Percentiles rank a stretch among this genome's conserved stretches.
phyloP scores from a whole-genome alignment of 1,139 yeast species.

The Schizosaccharomyces versatilis region DNA sequence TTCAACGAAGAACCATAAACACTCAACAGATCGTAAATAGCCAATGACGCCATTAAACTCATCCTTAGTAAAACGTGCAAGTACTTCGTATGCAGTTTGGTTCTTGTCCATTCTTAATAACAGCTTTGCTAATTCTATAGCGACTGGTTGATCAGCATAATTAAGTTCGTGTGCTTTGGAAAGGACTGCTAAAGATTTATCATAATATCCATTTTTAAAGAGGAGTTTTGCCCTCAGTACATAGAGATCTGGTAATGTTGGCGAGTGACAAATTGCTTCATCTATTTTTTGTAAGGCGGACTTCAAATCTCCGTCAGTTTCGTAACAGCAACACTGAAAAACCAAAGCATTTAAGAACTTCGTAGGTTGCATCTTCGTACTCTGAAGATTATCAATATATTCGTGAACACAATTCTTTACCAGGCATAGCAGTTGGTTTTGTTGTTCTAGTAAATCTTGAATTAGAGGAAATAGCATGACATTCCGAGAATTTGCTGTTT shows the following conservation, averaged over 20 bases:
- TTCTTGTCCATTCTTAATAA: neutral
- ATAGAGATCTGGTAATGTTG: neutral
- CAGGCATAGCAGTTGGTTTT: neutral
- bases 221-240: neutral
- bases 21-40: neutral
- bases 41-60: neutral
- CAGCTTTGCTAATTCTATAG: neutral
- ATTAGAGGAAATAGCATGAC: too few relatives aligned
- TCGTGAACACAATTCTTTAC: neutral
- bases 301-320: neutral
- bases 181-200: neutral
- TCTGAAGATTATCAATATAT: neutral
- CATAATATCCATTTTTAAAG: neutral
- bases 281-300: neutral
- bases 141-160: neutral
- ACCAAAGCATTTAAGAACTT: neutral
- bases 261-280: neutral
- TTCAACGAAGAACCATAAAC: neutral
- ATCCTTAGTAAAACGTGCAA: neutral
- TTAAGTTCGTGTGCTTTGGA: neutral
- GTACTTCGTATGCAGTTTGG: neutral
- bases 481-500: too few relatives aligned
- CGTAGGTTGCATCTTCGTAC: neutral
- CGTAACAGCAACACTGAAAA: neutral
- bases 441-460: neutral